Evolutionary conservation across 2,329 filamentous ascomycete species (phyloP).

Genomic region (Xylariaceae sp.): DNA sequence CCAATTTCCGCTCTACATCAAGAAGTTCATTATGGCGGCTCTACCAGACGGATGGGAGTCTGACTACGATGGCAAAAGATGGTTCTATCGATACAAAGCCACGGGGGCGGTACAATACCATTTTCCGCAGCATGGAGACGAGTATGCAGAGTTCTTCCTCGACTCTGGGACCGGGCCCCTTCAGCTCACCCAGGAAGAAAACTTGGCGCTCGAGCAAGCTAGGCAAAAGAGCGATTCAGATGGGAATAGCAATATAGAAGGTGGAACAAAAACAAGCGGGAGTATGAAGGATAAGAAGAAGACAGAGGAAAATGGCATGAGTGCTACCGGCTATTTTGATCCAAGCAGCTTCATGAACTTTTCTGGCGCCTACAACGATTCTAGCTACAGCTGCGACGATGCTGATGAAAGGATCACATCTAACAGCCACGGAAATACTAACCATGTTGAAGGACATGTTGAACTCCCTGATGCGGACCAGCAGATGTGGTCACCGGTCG

Average conservation of each 20-base stretch:
- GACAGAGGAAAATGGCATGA: conserved; percentile 32
- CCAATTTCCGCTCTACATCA: background rate
- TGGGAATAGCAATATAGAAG: conserved; percentile 13
- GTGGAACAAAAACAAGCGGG: conserved; percentile 19
- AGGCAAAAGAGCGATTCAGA: conserved; percentile 33
- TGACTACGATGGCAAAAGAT: conserved; percentile 53
- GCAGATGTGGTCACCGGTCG: conserved; percentile 24
- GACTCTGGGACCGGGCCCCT: conserved; percentile 34
- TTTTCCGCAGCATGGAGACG: conserved; percentile 53
- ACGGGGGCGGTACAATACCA: conserved; percentile 51
- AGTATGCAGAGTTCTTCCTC: conserved; percentile 48
- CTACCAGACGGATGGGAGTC: conserved; percentile 52
- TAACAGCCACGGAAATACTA: background rate
- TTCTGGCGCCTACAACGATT: conserved; percentile 41
- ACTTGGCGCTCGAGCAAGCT: conserved; percentile 46
- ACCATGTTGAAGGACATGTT: background rate
- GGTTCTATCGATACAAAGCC: conserved; percentile 53
- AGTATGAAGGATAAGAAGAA: conserved; percentile 18
- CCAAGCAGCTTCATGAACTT: conserved; percentile 51
- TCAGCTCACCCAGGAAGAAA: conserved; percentile 47
- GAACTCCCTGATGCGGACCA: conserved; percentile 18
- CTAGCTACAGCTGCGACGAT: conserved; percentile 40
- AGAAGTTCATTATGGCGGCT: conserved; percentile 31
- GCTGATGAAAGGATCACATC: conserved; percentile 36
- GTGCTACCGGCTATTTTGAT: conserved; percentile 40